Conservation (phyloP, 495 filamentous ascomycete genomes). For the Aspergillus sclerotioniger region DNA sequence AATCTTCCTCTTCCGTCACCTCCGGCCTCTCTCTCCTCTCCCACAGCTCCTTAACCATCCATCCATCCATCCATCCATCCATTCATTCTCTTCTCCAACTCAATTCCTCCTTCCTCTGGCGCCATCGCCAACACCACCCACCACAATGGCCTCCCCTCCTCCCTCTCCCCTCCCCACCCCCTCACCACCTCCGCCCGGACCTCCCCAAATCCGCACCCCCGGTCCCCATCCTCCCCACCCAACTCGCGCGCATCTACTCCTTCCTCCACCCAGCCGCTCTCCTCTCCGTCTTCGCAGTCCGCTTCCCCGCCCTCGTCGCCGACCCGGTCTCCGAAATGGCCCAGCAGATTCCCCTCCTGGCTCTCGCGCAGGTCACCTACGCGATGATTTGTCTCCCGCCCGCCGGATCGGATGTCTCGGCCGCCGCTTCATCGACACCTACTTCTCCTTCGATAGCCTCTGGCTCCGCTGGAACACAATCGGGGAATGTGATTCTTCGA, state of each 20-base stretch:
- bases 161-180: background rate
- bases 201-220: constrained; percentile 27
- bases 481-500: constrained; percentile 16
- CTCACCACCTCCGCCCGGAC: background rate
- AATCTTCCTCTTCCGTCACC: constrained; percentile 1
- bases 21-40: background rate
- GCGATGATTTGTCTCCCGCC: constrained; percentile 70
- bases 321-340: constrained; percentile 68
- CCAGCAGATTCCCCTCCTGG: constrained; percentile 58
- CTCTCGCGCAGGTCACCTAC: constrained; percentile 65
- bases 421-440: too few species aligned
- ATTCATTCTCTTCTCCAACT: background rate
- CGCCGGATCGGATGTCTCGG: constrained; percentile 37
- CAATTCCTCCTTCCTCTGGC: background rate
- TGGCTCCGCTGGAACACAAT: background rate
- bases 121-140: background rate
- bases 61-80: background rate
- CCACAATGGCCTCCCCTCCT: constrained; percentile 25
- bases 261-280: constrained; percentile 67
- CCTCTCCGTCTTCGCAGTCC: constrained; percentile 54
- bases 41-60: background rate
- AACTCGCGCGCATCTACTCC: constrained; percentile 49
- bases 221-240: constrained; percentile 46
- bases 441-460: too few species aligned
- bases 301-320: constrained; percentile 65